Percentiles rank a stretch among this genome's conserved stretches.
Evolutionary conservation across 345 rosid genomes (phyloP).

Genomic region (Laguncularia racemosa): DNA sequence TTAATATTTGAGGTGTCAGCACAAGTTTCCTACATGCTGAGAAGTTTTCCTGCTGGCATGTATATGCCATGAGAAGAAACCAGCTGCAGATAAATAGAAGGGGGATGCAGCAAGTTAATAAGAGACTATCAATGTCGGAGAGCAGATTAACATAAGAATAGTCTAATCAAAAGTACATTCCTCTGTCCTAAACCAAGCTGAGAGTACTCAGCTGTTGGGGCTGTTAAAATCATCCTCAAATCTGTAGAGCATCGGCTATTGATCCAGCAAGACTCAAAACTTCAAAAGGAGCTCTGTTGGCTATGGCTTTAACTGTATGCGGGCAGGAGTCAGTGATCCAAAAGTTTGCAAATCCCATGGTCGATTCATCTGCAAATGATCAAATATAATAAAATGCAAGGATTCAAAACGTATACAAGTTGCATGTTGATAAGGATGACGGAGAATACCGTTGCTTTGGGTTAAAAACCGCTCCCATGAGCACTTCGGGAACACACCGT

Average conservation of each 20-base stretch:
- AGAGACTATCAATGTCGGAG: no score
- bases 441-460: slow-evolving; percentile 46
- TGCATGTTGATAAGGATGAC: neutral
- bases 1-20: no score
- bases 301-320: slow-evolving; percentile 67
- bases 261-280: slow-evolving; percentile 88
- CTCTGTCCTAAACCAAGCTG: neutral
- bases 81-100: no score
- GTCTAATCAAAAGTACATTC: neutral
- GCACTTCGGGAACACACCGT: slow-evolving; percentile 85
- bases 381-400: slow-evolving; percentile 2
- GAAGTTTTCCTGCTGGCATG: no score
- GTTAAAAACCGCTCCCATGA: slow-evolving; percentile 87
- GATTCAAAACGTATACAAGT: slow-evolving; percentile 1
- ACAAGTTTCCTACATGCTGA: no score
- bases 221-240: slow-evolving; percentile 22
- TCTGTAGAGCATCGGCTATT: slow-evolving; percentile 83
- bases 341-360: slow-evolving; percentile 66
- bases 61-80: no score
- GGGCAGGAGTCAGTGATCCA: slow-evolving; percentile 99
- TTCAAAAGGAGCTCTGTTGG: slow-evolving; percentile 75
- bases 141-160: no score
- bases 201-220: neutral
- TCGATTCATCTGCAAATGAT: slow-evolving; percentile 23
- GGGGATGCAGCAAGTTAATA: no score